Percentiles rank a stretch among this genome's conserved stretches.
These are phyloP conservation scores for Lasiodiplodia sp. DNA, from an alignment of 2,329 filamentous ascomycete genomes.

Conservation along the genomic window DNA sequence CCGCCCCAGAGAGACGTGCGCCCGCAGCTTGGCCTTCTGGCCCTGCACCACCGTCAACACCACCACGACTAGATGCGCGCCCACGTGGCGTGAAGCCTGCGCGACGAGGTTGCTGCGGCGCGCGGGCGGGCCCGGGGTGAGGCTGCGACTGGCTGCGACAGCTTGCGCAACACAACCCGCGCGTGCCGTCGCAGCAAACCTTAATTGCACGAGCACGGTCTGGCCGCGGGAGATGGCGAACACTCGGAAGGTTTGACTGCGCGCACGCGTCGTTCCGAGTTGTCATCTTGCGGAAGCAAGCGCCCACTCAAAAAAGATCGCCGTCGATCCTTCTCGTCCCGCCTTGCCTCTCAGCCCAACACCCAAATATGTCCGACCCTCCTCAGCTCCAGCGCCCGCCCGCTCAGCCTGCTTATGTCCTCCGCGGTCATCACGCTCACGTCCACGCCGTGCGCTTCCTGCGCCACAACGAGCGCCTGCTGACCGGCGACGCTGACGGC, in stretches of 20 bases:
- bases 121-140: not conserved
- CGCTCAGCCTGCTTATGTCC: conserved; percentile 70
- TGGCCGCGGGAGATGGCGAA: not conserved
- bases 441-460: conserved; percentile 81
- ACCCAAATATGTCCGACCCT: not conserved
- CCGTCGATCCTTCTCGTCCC: conserved; percentile 21
- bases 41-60: not conserved
- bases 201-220: conserved; percentile 7
- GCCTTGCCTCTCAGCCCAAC: conserved; percentile 11
- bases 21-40: not conserved
- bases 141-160: not conserved
- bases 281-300: not conserved
- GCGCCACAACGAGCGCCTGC: conserved; percentile 74
- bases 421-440: conserved; percentile 84
- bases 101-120: not conserved
- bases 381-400: conserved; percentile 47
- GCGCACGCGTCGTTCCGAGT: conserved; percentile 21
- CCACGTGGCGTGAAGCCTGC: not conserved
- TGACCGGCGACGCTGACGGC: conserved; percentile 89
- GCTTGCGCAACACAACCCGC: not conserved
- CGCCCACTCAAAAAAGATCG: conserved; percentile 15
- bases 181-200: not conserved
- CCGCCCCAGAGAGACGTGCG: not conserved
- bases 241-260: conserved; percentile 8
- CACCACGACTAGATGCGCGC: not conserved